phyloP scores from a whole-genome alignment of 176 grass and related monocot genomes.

The Cenchrus fungigraminus region DNA sequence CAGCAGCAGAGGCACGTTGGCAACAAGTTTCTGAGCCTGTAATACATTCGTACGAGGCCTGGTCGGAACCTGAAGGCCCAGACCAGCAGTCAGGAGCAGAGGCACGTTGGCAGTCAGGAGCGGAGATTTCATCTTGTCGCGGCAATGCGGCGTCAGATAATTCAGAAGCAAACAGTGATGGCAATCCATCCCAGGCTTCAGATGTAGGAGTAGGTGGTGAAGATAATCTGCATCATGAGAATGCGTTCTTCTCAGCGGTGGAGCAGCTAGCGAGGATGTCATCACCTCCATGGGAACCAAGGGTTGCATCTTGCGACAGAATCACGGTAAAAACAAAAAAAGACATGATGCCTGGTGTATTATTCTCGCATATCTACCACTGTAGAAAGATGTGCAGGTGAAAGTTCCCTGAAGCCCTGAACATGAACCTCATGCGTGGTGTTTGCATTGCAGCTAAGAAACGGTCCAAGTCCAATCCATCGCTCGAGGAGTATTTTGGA shows the following conservation, averaged over 20 bases:
- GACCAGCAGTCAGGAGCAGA: neutral
- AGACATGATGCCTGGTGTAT: neutral
- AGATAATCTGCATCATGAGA: neutral
- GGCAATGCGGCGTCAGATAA: neutral
- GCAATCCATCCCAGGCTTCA: neutral
- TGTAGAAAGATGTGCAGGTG: neutral
- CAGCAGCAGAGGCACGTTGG: neutral
- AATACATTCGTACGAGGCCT: neutral
- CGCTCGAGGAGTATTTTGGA: conserved; percentile 47
- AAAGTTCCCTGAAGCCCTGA: neutral
- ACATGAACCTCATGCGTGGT: conserved; percentile 3
- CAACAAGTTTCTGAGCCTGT: neutral
- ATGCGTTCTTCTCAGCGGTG: conserved; percentile 10
- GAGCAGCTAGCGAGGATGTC: conserved; percentile 39
- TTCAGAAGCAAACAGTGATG: neutral
- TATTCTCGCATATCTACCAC: neutral
- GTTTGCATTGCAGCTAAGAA: conserved; percentile 65
- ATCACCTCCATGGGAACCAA: conserved; percentile 32
- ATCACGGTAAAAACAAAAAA: conserved; percentile 33
- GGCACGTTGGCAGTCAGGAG: neutral
- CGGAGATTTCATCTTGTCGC: neutral
- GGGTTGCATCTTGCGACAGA: conserved; percentile 48
- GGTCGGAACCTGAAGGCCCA: conserved; percentile 12
- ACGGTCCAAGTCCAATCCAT: conserved; percentile 48
- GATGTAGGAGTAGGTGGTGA: no score